Base-by-base conservation (phyloP, 1,139 yeast species). In the Yamadazyma mexicana region DNA sequence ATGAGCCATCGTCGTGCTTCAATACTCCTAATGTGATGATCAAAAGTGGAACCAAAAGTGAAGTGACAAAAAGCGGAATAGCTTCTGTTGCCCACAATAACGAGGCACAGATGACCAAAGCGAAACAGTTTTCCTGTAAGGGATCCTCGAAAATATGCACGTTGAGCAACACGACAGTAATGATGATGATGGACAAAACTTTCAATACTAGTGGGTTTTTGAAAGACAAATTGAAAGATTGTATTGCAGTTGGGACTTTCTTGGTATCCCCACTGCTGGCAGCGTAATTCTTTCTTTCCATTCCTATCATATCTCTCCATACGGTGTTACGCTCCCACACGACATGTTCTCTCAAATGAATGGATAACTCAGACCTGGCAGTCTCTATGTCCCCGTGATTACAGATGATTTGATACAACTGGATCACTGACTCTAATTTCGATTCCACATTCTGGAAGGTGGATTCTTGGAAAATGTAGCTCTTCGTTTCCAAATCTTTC, bases 281-380 rank as follows among this genome's bases (percentile, higher is more conserved):
- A 6, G 76, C 76, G 42, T 69, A 66, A 17, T 65, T 67, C 39
- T 70, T 81, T 59, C 92, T 78, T 61, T 91, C 96, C 56, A 89
- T 65, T 10, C 91, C 89, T 55, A 91, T 83, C 83, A 91, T 82
- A 58, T 91, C 97, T 55, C 92, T 83, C 98, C 98, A 91, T 20
- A 91, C 97, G 0, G 97, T 91, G 60, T 88, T 88, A 58, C 98
- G 76, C 62, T 89, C 97, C 95, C 87, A 83, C 8, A 83, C 87
- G 38, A 83, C 83, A 53, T 81, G 87, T 47, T 83, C 88, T 54
- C 86, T 74, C 44, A 83, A 64, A 51, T 76, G 81, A 4, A 83
- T 73, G 38, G 81, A 78, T 47, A 83, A 65, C 49, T 78, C 83
- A 10, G 64, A 54, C 45, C 61, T 66, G 4, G 79, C 72, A 14